phyloP scores from a whole-genome alignment of 1,284 basidiomycete species.

The Paramarasmius palmivorus region DNA sequence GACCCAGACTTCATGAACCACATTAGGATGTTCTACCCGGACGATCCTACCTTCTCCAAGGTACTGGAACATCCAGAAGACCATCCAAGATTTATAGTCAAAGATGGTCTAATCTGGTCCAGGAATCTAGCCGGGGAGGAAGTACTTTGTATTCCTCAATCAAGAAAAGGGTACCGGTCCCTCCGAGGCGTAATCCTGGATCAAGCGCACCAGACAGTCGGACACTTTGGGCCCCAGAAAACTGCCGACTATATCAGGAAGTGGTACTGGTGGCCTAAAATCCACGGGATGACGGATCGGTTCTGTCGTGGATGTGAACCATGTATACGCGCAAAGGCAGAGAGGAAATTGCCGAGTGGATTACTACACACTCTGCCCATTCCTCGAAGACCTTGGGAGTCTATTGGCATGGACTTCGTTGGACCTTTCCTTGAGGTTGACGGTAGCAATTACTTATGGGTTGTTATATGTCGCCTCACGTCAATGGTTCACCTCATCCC shows the following conservation, averaged over 20 bases:
- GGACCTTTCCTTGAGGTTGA: conserved; percentile 32
- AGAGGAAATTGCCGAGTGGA: conserved; percentile 22
- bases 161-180: conserved; percentile 4
- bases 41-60: conserved; percentile 17
- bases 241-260: conserved; percentile 27
- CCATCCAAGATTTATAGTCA: conserved; percentile 16
- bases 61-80: conserved; percentile 16
- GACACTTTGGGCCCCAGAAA: conserved; percentile 26
- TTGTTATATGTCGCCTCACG: conserved; percentile 33
- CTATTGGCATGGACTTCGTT: conserved; percentile 37
- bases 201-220: conserved; percentile 25
- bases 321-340: conserved; percentile 27
- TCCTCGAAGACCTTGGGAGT: conserved; percentile 30
- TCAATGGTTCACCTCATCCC: conserved; percentile 37
- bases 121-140: conserved; percentile 9
- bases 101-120: conserved; percentile 22
- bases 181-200: conserved; percentile 20
- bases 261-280: conserved; percentile 37
- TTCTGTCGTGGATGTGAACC: conserved; percentile 29
- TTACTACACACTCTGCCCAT: conserved; percentile 29
- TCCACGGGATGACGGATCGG: conserved; percentile 19
- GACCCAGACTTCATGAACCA: not conserved
- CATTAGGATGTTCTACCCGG: not conserved
- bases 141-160: conserved; percentile 20
- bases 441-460: conserved; percentile 30